These are phyloP conservation scores for Glycine tomentella DNA, from an alignment of 306 rosid species.

Conservation along the genomic window DNA sequence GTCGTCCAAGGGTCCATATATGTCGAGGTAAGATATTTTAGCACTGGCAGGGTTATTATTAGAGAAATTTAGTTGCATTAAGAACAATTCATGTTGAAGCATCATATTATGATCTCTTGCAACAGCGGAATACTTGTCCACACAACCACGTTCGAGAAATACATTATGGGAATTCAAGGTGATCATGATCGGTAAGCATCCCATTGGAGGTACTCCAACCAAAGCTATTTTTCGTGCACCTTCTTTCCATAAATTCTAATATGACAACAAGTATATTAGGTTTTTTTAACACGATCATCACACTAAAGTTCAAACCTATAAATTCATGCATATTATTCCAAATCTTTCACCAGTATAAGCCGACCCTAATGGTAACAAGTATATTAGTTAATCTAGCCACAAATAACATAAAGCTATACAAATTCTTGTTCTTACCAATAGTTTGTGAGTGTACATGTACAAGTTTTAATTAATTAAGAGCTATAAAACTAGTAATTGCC, in stretches of 20 bases:
- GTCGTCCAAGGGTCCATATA: constrained; percentile 55
- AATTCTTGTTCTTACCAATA: too few species aligned
- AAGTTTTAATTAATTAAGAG: too few species aligned
- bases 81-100: constrained; percentile 61
- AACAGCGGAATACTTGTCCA: constrained; percentile 58
- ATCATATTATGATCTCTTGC: constrained; percentile 62
- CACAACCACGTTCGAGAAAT: constrained; percentile 52
- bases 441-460: too few species aligned
- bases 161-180: constrained; percentile 49
- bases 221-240: constrained; percentile 69
- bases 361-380: not conserved
- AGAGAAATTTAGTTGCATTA: constrained; percentile 55
- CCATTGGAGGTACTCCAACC: constrained; percentile 75
- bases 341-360: too few species aligned
- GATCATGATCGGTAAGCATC: constrained; percentile 72
- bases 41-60: constrained; percentile 4
- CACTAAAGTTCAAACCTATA: too few species aligned
- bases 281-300: too few species aligned
- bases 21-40: constrained; percentile 60
- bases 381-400: too few species aligned
- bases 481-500: not conserved
- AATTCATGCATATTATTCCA: too few species aligned
- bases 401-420: too few species aligned
- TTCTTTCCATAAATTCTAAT: constrained; percentile 62
- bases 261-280: not conserved